These are phyloP conservation scores for Ramaria sp. DNA, from an alignment of 768 basidiomycete species.

Conservation along the genomic window DNA sequence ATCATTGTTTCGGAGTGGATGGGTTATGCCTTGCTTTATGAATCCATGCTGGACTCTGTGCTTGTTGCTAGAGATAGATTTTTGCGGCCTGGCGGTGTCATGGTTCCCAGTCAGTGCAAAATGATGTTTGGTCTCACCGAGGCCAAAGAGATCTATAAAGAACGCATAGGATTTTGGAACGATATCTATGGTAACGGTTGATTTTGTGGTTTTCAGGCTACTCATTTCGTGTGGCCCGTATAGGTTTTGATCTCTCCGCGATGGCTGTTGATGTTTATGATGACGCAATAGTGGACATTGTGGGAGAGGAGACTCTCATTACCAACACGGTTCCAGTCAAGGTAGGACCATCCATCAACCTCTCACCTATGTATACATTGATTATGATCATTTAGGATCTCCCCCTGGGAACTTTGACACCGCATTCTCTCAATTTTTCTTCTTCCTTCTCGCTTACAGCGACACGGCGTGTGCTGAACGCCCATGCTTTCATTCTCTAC, in stretches of 20 bases:
- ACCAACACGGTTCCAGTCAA: constrained; percentile 58
- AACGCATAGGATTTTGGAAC: constrained; percentile 83
- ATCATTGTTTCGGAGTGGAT: constrained; percentile 98
- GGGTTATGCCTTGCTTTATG: constrained; percentile 83
- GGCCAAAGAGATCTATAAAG: constrained; percentile 61
- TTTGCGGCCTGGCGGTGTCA: constrained; percentile 57
- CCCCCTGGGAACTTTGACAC: constrained; percentile 48
- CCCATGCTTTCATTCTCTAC: constrained; percentile 78
- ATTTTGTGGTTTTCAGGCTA: background rate
- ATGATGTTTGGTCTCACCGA: constrained; percentile 82
- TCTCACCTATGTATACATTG: background rate
- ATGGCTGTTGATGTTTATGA: constrained; percentile 71
- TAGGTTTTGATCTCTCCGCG: constrained; percentile 80
- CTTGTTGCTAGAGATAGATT: constrained; percentile 81
- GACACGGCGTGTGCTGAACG: constrained; percentile 49
- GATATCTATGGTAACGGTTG: constrained; percentile 70
- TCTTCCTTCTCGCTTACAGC: constrained; percentile 70
- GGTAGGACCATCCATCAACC: constrained; percentile 29
- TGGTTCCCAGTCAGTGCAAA: constrained; percentile 85
- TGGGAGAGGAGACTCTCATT: constrained; percentile 51
- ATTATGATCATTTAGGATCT: constrained; percentile 52
- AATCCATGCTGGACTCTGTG: constrained; percentile 97
- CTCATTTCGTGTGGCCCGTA: background rate
- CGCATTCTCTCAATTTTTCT: constrained; percentile 70
- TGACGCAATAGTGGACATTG: constrained; percentile 79